Evolutionary conservation across 768 basidiomycete genomes (phyloP), one percentile per base, ranked within the genome.

Genomic region (Mycena galericulata): DNA sequence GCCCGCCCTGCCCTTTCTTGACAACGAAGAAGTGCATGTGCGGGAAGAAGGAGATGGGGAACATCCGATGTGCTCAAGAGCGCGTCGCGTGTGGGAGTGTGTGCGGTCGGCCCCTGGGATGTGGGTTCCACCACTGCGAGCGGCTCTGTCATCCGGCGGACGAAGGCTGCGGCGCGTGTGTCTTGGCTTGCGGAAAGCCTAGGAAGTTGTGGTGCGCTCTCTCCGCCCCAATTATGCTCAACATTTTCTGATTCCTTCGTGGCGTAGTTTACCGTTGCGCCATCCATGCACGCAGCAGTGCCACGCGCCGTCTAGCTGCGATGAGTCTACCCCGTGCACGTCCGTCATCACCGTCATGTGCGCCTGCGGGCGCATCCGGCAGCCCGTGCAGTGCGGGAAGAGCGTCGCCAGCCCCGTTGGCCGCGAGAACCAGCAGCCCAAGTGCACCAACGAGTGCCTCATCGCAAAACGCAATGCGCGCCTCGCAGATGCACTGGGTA

Each of bases 401-500:
- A 83, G 78, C 61, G 77, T 81, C 1, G 74, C 84, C 2, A 84
- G 85, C 57, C 81, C 88, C 4, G 75, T 79, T 0, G 85, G 85
- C 6, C 81, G 84, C 43, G 72, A 77, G 34, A 78, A 74, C 1
- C 81, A 85, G 47, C 77, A 80, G 49, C 81, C 91, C 11, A 92
- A 92, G 70, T 99, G 98, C 75, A 88, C 89, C 18, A 90, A 87
- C 49, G 95, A 97, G 47, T 99, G 98, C 72, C 84, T 82, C 40
- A 83, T 95, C 55, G 93, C 91, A 47, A 93, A 97, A 76, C 88
- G 98, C 14, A 98, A 98, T 72, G 94, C 91, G 0, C 83, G 89
- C 38, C 80, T 99, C 10, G 98, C 98, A 0, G 95, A 96, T 41
- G 98, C 98, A 2, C 80, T 99, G 6, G 96, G 97, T 0, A 97